Percentiles rank a stretch among this genome's conserved stretches.
Evolutionary conservation across 2,329 filamentous ascomycete genomes (phyloP).

Genomic region (Aspergillus sojae): DNA sequence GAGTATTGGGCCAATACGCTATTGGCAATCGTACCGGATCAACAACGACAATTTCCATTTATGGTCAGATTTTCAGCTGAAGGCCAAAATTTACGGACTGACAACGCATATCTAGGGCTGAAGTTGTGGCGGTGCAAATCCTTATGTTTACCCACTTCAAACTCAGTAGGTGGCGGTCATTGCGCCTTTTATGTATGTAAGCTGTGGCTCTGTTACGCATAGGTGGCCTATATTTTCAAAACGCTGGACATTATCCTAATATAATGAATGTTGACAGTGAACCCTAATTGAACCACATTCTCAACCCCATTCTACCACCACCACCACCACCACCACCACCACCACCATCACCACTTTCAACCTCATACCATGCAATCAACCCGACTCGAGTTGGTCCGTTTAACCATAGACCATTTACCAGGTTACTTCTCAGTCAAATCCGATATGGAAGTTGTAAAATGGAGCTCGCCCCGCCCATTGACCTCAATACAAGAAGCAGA

Average conservation of each 20-base stretch:
- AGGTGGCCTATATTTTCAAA: background rate
- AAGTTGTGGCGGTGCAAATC: background rate
- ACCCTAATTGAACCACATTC: background rate
- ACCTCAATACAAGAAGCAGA: background rate
- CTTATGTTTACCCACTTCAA: background rate
- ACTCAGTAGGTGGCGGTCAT: background rate
- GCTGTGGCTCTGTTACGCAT: background rate
- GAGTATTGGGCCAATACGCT: too few relatives aligned
- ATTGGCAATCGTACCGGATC: too few relatives aligned
- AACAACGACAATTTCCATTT: too few relatives aligned
- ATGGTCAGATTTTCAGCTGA: background rate
- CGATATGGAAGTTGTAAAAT: background rate
- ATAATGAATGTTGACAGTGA: background rate
- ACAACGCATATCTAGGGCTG: background rate
- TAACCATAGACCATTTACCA: background rate
- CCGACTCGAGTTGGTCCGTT: background rate
- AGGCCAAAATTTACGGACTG: background rate
- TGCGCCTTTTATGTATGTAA: background rate
- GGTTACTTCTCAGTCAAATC: background rate
- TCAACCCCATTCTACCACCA: background rate
- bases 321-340: too few relatives aligned
- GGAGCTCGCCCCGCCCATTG: background rate
- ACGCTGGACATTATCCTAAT: background rate
- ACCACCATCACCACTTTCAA: background rate
- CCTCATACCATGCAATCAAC: background rate